Base-by-base conservation (phyloP, 2,329 filamentous ascomycete genomes). In the Phyllosticta citribraziliensis region DNA sequence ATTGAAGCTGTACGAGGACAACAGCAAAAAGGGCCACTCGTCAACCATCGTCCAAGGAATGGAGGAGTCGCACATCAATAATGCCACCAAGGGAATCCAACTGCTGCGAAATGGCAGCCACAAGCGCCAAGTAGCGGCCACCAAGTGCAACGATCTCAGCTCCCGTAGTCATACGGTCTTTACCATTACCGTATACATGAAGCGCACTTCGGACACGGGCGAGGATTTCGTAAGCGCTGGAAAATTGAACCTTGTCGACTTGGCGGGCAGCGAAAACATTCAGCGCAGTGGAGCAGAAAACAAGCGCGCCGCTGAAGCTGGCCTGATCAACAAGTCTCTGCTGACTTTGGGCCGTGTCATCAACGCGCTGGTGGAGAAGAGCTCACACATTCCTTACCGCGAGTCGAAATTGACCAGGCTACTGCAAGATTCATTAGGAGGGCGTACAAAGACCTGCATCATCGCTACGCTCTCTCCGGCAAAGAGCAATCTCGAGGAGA, bases 71-170 rank as follows among this genome's bases (percentile, higher is more conserved):
- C 89, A 96, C 72, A 96, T 99, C 69, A 89, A 89, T 70, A 88
- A 80, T 65, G 92, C 94, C 0, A 81, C 84, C 12, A 88, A 91
- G 57, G 94, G 94, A 63, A 92, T 99, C 74, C 88, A 89, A 74
- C 82, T 97, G 64, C 83, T 99, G 54, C 90, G 94, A 68, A 83
- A 88, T 65, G 95, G 94, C 64, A 97, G 91, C 73, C 82, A 94
- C 76, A 96, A 92, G 75, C 88, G 94, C 56, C 94, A 99, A 74
- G 94, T 99, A n/a, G 95, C 94, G 5, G 91, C 95, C 3, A 99
- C 94, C n/a, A 97, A 97, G 75, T 99, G 94, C 82, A 99, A 99
- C 73, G 94, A 99, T 69, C 84, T 97, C 60, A 97, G 92, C 75
- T 97, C 92, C 68, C 86, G 94, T 73, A 96, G 92, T 78, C 95